phyloP scores from a whole-genome alignment of 768 basidiomycete species.

The Tricholoma saponaceum region DNA sequence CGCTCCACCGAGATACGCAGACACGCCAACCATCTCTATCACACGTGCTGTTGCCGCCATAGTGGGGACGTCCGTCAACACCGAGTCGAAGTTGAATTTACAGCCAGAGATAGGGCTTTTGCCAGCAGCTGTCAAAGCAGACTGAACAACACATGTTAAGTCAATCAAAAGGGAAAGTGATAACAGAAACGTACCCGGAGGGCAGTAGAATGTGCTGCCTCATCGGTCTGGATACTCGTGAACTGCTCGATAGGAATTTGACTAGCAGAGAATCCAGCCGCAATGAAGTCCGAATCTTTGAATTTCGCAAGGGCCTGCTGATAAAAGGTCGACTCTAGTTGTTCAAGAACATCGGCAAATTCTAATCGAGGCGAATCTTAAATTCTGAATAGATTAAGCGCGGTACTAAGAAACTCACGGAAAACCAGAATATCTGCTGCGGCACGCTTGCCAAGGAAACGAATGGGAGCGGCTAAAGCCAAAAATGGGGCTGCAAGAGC shows the following conservation, averaged over 20 bases:
- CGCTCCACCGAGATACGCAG: slow-evolving; percentile 74
- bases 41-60: slow-evolving; percentile 72
- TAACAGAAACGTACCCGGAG: slow-evolving; percentile 29
- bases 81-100: slow-evolving; percentile 63
- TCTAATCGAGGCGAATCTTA: slow-evolving; percentile 33
- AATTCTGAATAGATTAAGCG: not conserved
- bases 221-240: slow-evolving; percentile 55
- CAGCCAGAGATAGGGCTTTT: slow-evolving; percentile 51
- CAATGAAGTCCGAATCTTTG: slow-evolving; percentile 53
- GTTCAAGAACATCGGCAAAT: slow-evolving; percentile 74
- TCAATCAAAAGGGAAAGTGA: not conserved
- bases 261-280: slow-evolving; percentile 59
- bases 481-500: slow-evolving; percentile 40
- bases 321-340: slow-evolving; percentile 70
- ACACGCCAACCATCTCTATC: slow-evolving; percentile 73
- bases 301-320: slow-evolving; percentile 62
- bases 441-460: slow-evolving; percentile 36
- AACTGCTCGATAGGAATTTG: slow-evolving; percentile 60
- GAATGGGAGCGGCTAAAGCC: slow-evolving; percentile 47
- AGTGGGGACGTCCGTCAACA: slow-evolving; percentile 58
- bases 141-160: slow-evolving; percentile 10
- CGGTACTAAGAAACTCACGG: slow-evolving; percentile 39
- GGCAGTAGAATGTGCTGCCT: slow-evolving; percentile 52
- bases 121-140: slow-evolving; percentile 51
- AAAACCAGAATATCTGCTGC: slow-evolving; percentile 52